Evolutionary conservation across 164 flowering plant genomes (phyloP), one percentile per base, ranked within the genome.

Genomic region (Vitis cinerea): DNA sequence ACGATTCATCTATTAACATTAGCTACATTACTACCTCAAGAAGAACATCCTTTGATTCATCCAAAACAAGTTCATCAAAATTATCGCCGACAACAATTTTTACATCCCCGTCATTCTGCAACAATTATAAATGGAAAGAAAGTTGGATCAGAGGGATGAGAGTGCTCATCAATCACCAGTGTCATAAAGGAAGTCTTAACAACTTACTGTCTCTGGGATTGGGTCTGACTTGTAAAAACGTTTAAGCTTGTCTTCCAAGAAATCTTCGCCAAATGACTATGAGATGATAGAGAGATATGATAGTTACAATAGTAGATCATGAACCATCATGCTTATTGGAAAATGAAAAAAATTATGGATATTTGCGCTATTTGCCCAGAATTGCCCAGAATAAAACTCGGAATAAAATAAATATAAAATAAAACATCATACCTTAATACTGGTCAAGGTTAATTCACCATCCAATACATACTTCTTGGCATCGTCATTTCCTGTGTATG

Each of bases 41-140:
- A 80, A 96, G 95, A 66, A 96, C 99, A 81, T 96, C 99, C 79
- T 96, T 96, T 10, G 99, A 92, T 75, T 96, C 98, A 64, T 96
- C 97, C 81, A 96, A 78, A 54, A 96, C 96, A 63, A 93, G 87
- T 52, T 89, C 94, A 71, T 96, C 99, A 67, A 96, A 93, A 79
- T 89, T 96, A 70, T 96, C 71, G 9, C 97, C 94, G 23, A 93
- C 98, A 30, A 93, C 91, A 63, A 93, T 85, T 77, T 92, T 92
- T 76, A 93, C 92, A 80, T 91, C 97, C 11, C 84, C 94, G 65
- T 89, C 93, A 74, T 91, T 93, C 97, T 96, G 87, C 15, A 30
- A 47, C 65, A 66, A 68, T 14, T 10, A 58, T 65, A 8, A 64
- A 50, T 19, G 30, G 7, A 37, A 37, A 37, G 30, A 10, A 3